Conservation (phyloP, 1,284 basidiomycete genomes). For the Trichosporon inkin region DNA sequence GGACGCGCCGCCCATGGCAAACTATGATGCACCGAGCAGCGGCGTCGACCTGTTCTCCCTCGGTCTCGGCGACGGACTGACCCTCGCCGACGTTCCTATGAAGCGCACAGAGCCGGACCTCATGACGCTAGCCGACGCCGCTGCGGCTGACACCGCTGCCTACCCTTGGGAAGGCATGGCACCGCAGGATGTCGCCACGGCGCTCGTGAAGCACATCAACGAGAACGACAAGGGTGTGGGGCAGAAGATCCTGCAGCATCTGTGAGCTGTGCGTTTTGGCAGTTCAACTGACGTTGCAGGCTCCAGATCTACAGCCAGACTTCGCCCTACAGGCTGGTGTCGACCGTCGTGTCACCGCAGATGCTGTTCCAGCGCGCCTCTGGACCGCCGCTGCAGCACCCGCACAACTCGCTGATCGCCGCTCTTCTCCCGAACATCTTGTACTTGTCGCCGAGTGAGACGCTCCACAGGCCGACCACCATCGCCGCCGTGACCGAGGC, state of each 20-base stretch:
- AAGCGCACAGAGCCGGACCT: slow-evolving; percentile 34
- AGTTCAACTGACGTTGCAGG: slow-evolving; percentile 20
- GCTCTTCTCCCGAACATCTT: slow-evolving; percentile 31
- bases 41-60: slow-evolving; percentile 14
- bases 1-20: not conserved
- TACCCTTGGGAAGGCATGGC: slow-evolving; percentile 34
- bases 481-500: slow-evolving; percentile 12
- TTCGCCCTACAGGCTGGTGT: slow-evolving; percentile 17
- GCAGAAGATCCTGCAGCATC: slow-evolving; percentile 39
- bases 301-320: slow-evolving; percentile 24
- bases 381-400: slow-evolving; percentile 22
- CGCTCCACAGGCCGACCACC: slow-evolving; percentile 6
- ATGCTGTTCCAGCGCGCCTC: slow-evolving; percentile 29
- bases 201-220: slow-evolving; percentile 32
- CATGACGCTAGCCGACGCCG: slow-evolving; percentile 50
- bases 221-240: slow-evolving; percentile 34
- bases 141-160: slow-evolving; percentile 31
- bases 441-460: slow-evolving; percentile 21
- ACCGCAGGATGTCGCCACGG: slow-evolving; percentile 28
- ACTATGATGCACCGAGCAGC: slow-evolving; percentile 8
- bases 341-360: slow-evolving; percentile 26
- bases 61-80: slow-evolving; percentile 9
- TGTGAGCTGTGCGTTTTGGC: slow-evolving; percentile 27
- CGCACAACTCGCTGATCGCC: slow-evolving; percentile 37
- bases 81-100: slow-evolving; percentile 12